Conservation (phyloP, 176 grass and related monocot species). For the Aegilops tauschii region DNA sequence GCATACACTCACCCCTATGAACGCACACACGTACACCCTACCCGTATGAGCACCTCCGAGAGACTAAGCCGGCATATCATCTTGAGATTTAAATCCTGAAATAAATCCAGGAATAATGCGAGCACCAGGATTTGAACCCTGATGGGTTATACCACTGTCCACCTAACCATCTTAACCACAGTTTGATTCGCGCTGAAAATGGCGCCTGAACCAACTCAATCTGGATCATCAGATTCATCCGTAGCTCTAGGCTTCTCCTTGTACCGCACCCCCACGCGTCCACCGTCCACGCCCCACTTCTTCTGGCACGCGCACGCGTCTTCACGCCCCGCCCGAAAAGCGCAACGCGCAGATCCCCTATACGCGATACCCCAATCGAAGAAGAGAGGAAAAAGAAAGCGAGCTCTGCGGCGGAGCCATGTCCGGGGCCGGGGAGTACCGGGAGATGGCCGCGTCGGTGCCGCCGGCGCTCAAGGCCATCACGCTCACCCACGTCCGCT, state of each 20-base stretch:
- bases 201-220: background rate
- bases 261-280: conserved; percentile 1
- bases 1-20: no score
- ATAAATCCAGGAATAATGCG: no score
- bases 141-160: no score
- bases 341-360: conserved; percentile 18
- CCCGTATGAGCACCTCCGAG: no score
- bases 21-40: no score
- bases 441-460: conserved; percentile 61
- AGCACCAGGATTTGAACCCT: no score
- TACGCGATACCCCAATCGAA: background rate
- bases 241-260: no score
- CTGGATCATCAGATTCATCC: background rate
- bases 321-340: background rate
- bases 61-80: no score
- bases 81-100: no score
- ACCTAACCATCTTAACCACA: no score
- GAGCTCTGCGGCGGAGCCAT: conserved; percentile 10
- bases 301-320: conserved; percentile 2
- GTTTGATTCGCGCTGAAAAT: no score
- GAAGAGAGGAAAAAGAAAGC: background rate
- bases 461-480: conserved; percentile 70
- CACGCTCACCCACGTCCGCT: conserved; percentile 89
- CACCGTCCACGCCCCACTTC: conserved; percentile 3
- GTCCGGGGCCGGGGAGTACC: conserved; percentile 34